Base-by-base conservation (phyloP, 257 asterid species). In the Capsicum rhomboideum region DNA sequence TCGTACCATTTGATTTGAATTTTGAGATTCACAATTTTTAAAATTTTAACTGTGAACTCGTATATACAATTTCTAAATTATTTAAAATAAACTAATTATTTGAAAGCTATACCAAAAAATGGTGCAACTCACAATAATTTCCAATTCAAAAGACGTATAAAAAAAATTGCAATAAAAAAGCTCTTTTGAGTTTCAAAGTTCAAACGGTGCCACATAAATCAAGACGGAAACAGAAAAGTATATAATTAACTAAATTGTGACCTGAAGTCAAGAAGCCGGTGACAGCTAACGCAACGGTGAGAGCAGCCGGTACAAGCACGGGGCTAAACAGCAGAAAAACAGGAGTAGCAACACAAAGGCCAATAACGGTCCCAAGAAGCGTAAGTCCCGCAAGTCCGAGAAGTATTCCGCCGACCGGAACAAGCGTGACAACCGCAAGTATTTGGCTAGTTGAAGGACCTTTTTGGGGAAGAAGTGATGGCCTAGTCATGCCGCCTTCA, bases 271-370 rank as follows among this genome's bases (percentile, higher is more conserved):
- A 75, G 53, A 87, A 58, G 0, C 84, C 87, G 3, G 84, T 11
- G 13, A 78, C 44, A 9, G 83, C 78, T 0, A 84, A 71, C 0
- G 64, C 82, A 52, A 82, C 52, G 0, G 85, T 34, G 3, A 82
- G 2, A 28, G 67, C 80, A 4, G 88, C 85, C 0, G 88, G 88
- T 11, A 82, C 82, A 4, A 83, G 77, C 1, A 87, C 84, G 0
- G 89, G 89, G 82, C 89, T 87, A 61, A 84, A 87, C 46, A 84
- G 75, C 4, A 87, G 49, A 6, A 87, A 82, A 31, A 87, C 49
- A 0, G 89, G 87, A 3, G 79, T 66, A 28, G 86, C 75, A 17
- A 84, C 29, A 16, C 7, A 29, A 0, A 87, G 87, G 1, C 84
- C 87, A 6, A 84, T 12, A 54, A 87, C 8, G 2, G 85, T 84